phyloP scores from a whole-genome alignment of 2,329 filamentous ascomycete genomes.

The Pyrenophora tritici-repentis region DNA sequence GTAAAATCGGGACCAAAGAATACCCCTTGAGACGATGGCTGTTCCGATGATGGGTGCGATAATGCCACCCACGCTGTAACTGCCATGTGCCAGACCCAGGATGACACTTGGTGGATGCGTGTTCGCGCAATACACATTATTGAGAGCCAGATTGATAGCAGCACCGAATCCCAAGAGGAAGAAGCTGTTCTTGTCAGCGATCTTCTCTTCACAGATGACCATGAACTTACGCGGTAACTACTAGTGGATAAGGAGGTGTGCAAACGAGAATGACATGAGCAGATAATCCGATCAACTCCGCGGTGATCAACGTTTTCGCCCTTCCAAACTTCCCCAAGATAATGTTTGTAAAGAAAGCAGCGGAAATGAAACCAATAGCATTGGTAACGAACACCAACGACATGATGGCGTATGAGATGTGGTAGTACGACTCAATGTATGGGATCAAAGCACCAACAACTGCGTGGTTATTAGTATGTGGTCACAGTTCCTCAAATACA shows the following conservation, averaged over 20 bases:
- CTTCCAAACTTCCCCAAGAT: constrained; percentile 68
- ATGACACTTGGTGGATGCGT: constrained; percentile 58
- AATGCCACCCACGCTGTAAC: constrained; percentile 58
- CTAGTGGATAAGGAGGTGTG: constrained; percentile 70
- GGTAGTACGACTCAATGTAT: constrained; percentile 76
- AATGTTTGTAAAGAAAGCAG: constrained; percentile 70
- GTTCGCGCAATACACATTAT: constrained; percentile 62
- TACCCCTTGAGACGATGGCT: constrained; percentile 65
- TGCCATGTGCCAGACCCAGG: constrained; percentile 68
- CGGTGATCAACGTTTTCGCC: constrained; percentile 65
- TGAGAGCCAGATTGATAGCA: constrained; percentile 58
- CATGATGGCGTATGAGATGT: constrained; percentile 76
- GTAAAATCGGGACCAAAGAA: constrained; percentile 75
- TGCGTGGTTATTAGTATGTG: constrained; percentile 16
- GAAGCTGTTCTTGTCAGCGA: constrained; percentile 56
- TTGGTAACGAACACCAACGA: constrained; percentile 82
- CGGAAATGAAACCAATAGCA: constrained; percentile 74
- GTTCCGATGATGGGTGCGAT: constrained; percentile 76
- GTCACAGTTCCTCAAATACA: no score
- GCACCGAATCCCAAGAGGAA: constrained; percentile 65
- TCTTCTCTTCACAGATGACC: no score
- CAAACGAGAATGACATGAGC: constrained; percentile 70
- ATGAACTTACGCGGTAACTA: constrained; percentile 58
- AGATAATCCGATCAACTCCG: constrained; percentile 60
- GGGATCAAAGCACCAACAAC: constrained; percentile 78